Conservation (phyloP, 140 eudicot genomes). For the Anethum foeniculum region DNA sequence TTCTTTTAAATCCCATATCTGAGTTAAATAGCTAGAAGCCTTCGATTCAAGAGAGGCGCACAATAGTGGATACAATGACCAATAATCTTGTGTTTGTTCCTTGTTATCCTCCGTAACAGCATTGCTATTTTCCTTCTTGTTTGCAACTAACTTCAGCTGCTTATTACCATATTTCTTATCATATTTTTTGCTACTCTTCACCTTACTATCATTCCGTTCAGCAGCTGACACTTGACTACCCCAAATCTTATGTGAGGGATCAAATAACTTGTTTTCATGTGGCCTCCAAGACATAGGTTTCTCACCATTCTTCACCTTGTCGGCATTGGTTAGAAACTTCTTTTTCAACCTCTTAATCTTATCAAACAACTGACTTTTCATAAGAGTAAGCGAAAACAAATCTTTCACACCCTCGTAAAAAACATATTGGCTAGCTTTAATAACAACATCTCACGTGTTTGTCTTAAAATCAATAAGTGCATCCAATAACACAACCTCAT, state of each 20-base stretch:
- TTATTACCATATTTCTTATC: background rate
- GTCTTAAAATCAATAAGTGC: constrained; percentile 35
- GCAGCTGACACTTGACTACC: background rate
- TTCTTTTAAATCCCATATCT: background rate
- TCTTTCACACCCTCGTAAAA: constrained; percentile 34
- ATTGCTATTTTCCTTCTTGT: too few species aligned
- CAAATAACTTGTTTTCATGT: constrained; percentile 33
- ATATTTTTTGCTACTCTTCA: background rate
- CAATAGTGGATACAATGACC: background rate
- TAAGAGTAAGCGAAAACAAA: constrained; percentile 16
- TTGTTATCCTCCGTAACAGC: background rate
- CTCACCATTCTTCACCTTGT: constrained; percentile 24
- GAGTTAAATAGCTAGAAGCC: background rate
- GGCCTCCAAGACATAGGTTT: constrained; percentile 26
- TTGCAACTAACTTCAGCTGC: too few species aligned
- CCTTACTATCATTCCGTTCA: background rate
- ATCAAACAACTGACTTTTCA: constrained; percentile 38
- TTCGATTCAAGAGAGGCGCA: background rate
- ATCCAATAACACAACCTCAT: constrained; percentile 38
- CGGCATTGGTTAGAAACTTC: constrained; percentile 26
- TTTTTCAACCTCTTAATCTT: constrained; percentile 54
- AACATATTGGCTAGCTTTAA: constrained; percentile 23
- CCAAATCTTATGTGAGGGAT: constrained; percentile 20
- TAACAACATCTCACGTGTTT: constrained; percentile 30
- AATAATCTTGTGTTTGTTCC: background rate